Conservation (phyloP, 2,329 filamentous ascomycete genomes). For the Fusarium tricinctum region DNA sequence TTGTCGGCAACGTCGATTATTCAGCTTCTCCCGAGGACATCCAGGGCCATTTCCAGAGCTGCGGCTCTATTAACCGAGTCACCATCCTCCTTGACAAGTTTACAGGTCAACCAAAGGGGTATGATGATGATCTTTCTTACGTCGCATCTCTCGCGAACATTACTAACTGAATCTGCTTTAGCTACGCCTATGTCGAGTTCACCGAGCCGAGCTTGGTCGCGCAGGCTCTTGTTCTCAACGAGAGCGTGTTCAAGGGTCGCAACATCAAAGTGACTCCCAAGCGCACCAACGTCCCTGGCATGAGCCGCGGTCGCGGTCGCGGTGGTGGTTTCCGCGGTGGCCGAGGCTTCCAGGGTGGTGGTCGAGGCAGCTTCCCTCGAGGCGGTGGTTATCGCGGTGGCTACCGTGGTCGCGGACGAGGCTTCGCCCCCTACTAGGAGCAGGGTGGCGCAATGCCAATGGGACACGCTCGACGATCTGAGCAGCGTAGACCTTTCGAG, state of each 20-base stretch:
- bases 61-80: constrained; percentile 96
- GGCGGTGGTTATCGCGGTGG: constrained; percentile 74
- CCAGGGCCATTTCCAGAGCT: constrained; percentile 97
- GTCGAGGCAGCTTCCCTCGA: constrained; percentile 66
- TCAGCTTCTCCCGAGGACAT: constrained; percentile 95
- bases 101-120: constrained; percentile 99
- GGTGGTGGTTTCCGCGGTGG: constrained; percentile 55
- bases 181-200: constrained; percentile 99
- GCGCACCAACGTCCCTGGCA: constrained; percentile 95
- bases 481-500: constrained; percentile 43
- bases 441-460: constrained; percentile 51
- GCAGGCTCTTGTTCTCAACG: constrained; percentile 93
- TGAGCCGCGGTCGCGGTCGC: constrained; percentile 80
- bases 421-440: constrained; percentile 74
- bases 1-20: constrained; percentile 99
- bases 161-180: constrained; percentile 57
- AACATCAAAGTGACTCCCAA: constrained; percentile 97
- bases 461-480: constrained; percentile 36
- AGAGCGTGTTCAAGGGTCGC: constrained; percentile 93
- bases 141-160: not conserved
- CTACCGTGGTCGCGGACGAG: constrained; percentile 75
- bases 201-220: constrained; percentile 93
- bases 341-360: constrained; percentile 60
- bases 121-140: constrained; percentile 66
- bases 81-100: constrained; percentile 99